A percentile compares a stretch with the other conserved stretches of the same genome.
phyloP scores from a whole-genome alignment of 2,329 filamentous ascomycete genomes.

The Aspergillus calidoustus region DNA sequence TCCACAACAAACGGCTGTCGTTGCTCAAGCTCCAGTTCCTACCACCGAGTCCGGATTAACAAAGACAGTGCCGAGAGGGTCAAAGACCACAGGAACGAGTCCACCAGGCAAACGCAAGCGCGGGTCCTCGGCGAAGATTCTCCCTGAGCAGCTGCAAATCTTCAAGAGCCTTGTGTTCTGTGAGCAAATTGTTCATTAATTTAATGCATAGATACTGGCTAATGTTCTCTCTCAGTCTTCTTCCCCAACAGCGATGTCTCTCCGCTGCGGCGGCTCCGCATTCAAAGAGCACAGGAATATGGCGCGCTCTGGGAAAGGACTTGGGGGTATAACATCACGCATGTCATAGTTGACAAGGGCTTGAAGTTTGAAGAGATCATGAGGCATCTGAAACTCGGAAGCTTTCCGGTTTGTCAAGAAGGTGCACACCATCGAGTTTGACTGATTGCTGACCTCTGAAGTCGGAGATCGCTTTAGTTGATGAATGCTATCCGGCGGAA shows the following conservation, averaged over 20 bases:
- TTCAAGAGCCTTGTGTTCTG: constrained; percentile 67
- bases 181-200: constrained; percentile 29
- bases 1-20: neutral
- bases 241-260: constrained; percentile 79
- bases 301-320: constrained; percentile 73
- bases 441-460: constrained; percentile 27
- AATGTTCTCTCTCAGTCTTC: constrained; percentile 57
- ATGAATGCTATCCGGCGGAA: constrained; percentile 70
- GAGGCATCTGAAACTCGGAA: constrained; percentile 55
- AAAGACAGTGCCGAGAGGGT: constrained; percentile 21
- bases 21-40: neutral
- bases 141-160: constrained; percentile 60
- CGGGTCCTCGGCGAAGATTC: constrained; percentile 47
- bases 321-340: constrained; percentile 65
- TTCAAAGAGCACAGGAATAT: constrained; percentile 73
- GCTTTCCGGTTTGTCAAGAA: constrained; percentile 51
- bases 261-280: constrained; percentile 69
- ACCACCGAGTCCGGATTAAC: constrained; percentile 15
- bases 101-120: constrained; percentile 31
- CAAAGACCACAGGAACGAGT: constrained; percentile 13
- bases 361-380: constrained; percentile 69
- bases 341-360: constrained; percentile 76
- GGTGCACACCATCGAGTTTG: neutral
- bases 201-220: neutral
- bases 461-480: constrained; percentile 59